phyloP scores from a whole-genome alignment of 805 yeast species.

The Ogataea corticis region DNA sequence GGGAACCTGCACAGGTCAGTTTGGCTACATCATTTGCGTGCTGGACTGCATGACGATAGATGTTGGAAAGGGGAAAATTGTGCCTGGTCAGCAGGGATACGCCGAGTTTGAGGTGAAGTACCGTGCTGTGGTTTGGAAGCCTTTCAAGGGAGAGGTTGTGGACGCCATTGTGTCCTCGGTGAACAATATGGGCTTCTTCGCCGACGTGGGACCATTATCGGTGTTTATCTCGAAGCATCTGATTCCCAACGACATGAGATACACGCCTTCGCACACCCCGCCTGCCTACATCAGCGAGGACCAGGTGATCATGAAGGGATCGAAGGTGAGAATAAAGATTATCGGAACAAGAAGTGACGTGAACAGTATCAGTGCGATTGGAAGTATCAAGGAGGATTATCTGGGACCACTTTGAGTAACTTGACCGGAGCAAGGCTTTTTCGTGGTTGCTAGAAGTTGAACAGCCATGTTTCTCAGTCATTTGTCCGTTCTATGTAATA shows the following conservation, averaged over 20 bases:
- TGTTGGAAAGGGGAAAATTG: slow-evolving; percentile 89
- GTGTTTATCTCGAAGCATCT: slow-evolving; percentile 94
- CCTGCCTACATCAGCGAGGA: slow-evolving; percentile 98
- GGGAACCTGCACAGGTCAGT: slow-evolving; percentile 98
- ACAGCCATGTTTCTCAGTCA: no score
- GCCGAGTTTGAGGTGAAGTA: slow-evolving; percentile 97
- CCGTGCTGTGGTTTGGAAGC: slow-evolving; percentile 96
- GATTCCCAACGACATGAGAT: slow-evolving; percentile 91
- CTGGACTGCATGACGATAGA: slow-evolving; percentile 92
- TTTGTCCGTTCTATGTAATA: slow-evolving; percentile 1
- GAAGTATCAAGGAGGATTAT: slow-evolving; percentile 96
- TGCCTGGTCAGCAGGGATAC: slow-evolving; percentile 82
- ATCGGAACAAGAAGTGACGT: slow-evolving; percentile 98
- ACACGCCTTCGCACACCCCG: slow-evolving; percentile 93
- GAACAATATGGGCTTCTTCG: slow-evolving; percentile 93
- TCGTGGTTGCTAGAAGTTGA: no score
- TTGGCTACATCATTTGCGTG: slow-evolving; percentile 96
- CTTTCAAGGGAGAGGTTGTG: slow-evolving; percentile 98
- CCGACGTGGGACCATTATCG: slow-evolving; percentile 95
- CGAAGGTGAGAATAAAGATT: slow-evolving; percentile 89
- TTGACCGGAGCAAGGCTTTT: no score
- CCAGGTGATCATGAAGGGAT: slow-evolving; percentile 91
- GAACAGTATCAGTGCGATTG: slow-evolving; percentile 95
- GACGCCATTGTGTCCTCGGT: slow-evolving; percentile 95
- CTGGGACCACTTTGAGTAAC: slow-evolving; percentile 68